Evolutionary conservation across 2,329 filamentous ascomycete genomes (phyloP).

Genomic region (Clarireedia homoeocarpa): DNA sequence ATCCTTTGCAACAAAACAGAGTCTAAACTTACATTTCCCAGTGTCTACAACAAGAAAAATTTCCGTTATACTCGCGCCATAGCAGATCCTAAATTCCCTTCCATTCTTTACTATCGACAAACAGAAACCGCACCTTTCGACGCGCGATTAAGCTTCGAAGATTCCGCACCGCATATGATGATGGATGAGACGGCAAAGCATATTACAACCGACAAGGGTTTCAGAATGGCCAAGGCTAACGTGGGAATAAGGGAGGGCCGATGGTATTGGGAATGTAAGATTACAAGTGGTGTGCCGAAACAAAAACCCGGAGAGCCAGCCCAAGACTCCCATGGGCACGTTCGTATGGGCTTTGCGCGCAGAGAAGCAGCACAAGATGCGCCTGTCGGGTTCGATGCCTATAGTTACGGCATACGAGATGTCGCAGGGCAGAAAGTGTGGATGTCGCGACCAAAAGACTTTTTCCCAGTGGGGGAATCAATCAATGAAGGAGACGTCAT

Average conservation of each 20-base stretch:
- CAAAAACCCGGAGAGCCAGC: slow-evolving; percentile 18
- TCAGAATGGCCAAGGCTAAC: slow-evolving; percentile 85
- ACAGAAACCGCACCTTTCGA: slow-evolving; percentile 80
- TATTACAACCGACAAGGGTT: slow-evolving; percentile 86
- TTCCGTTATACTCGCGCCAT: slow-evolving; percentile 90
- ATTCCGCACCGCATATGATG: slow-evolving; percentile 77
- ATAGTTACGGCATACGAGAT: slow-evolving; percentile 90
- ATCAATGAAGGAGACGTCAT: slow-evolving; percentile 89
- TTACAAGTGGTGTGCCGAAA: slow-evolving; percentile 65
- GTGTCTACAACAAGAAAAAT: slow-evolving; percentile 58
- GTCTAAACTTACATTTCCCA: slow-evolving; percentile 23
- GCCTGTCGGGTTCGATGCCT: slow-evolving; percentile 80
- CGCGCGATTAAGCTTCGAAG: slow-evolving; percentile 85
- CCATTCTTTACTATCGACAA: slow-evolving; percentile 80
- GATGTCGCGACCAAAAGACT: slow-evolving; percentile 87
- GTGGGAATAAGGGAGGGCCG: slow-evolving; percentile 82
- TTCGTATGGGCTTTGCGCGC: slow-evolving; percentile 81
- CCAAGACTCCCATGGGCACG: slow-evolving; percentile 40
- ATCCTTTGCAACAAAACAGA: neutral
- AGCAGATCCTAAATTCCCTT: slow-evolving; percentile 78
- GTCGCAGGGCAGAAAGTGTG: slow-evolving; percentile 86
- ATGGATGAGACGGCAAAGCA: slow-evolving; percentile 69
- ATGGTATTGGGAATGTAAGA: slow-evolving; percentile 90
- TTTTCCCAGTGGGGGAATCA: slow-evolving; percentile 71
- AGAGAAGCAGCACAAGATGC: slow-evolving; percentile 76